These are phyloP conservation scores for Candida fluviatilis DNA, from an alignment of 805 yeast genomes.

Conservation along the genomic window DNA sequence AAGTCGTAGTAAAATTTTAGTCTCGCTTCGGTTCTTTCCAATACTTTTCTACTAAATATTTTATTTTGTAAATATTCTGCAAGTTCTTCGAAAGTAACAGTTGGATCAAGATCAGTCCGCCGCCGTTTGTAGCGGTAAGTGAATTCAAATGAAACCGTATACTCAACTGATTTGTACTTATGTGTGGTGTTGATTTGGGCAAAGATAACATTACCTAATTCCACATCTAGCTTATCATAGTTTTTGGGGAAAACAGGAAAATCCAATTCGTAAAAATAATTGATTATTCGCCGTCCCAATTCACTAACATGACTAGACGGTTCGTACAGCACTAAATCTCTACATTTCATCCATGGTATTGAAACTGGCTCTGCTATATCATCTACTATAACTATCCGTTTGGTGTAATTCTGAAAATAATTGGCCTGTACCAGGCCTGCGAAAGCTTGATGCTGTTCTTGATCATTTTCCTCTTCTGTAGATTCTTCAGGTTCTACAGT, in stretches of 20 bases:
- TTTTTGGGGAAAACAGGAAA: neutral
- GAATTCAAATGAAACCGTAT: constrained; percentile 1
- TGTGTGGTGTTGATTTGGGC: neutral
- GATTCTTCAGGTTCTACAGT: too few species aligned
- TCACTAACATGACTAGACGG: neutral
- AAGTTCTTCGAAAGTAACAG: constrained; percentile 1
- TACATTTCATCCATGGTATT: neutral
- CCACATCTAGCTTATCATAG: neutral
- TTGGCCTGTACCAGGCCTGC: too few species aligned
- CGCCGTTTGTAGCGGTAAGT: neutral
- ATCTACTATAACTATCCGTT: too few species aligned
- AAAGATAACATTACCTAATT: neutral
- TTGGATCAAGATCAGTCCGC: neutral
- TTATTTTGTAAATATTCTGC: constrained; percentile 1
- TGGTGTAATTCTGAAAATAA: too few species aligned
- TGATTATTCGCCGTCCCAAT: neutral
- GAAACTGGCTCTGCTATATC: too few species aligned
- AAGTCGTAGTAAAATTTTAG: constrained; percentile 1
- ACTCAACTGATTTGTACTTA: neutral
- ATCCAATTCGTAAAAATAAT: neutral
- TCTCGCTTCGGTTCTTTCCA: neutral
- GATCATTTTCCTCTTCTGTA: too few species aligned
- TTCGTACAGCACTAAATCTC: neutral
- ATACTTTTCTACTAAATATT: neutral
- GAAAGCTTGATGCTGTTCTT: too few species aligned